These are phyloP conservation scores for Coccomyxa sp. DNA, from an alignment of 139 green algal species.

Conservation along the genomic window DNA sequence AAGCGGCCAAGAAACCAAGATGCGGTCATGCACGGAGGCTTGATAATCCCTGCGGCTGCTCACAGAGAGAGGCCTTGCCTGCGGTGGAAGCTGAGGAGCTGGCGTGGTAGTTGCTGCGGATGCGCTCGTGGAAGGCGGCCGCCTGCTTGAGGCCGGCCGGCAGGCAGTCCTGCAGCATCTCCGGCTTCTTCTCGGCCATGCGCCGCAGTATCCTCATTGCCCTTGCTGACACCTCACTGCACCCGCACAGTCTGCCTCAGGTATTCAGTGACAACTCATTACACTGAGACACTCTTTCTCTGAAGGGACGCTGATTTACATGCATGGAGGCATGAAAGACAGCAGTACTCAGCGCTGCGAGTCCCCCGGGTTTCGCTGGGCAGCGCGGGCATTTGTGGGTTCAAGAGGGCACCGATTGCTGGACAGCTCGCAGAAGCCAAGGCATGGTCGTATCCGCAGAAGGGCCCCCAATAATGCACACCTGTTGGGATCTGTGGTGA, in stretches of 20 bases:
- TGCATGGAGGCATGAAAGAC: no score
- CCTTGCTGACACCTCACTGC: slow-evolving; percentile 23
- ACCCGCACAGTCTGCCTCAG: background rate
- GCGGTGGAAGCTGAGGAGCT: background rate
- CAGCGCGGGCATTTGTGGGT: no score
- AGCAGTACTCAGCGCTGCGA: no score
- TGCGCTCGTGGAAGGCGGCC: slow-evolving; percentile 42
- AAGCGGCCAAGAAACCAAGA: background rate
- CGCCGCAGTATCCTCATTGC: slow-evolving; percentile 31
- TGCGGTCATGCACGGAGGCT: background rate
- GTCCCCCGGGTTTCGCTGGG: no score
- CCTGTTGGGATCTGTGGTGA: slow-evolving; percentile 51
- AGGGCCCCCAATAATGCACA: no score
- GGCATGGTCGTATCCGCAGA: no score
- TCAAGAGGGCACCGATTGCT: no score
- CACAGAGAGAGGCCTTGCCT: background rate
- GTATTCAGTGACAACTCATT: no score
- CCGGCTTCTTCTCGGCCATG: slow-evolving; percentile 19
- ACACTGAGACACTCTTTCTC: no score
- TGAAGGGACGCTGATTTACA: no score
- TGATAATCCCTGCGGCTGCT: no score
- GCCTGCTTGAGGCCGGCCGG: slow-evolving; percentile 35
- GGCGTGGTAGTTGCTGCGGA: slow-evolving; percentile 16
- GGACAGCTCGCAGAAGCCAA: no score
- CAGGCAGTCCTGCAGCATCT: slow-evolving; percentile 23